These are phyloP conservation scores for Aspergillus sparsus DNA, from an alignment of 495 filamentous ascomycete species.

Conservation along the genomic window DNA sequence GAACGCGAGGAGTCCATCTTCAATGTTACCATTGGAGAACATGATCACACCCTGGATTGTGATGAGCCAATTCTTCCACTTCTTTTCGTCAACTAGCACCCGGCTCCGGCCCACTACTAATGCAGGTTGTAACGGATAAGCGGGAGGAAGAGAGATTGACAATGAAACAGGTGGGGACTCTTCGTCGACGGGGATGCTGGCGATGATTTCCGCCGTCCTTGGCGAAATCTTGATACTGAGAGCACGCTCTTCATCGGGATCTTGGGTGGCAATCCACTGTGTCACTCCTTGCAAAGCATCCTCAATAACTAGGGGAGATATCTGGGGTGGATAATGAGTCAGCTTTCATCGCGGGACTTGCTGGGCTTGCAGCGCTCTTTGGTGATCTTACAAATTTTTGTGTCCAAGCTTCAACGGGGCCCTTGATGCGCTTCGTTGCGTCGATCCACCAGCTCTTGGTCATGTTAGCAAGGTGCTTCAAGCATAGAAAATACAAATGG, in stretches of 20 bases:
- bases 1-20: conserved; percentile 82
- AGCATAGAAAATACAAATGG: conserved; percentile 80
- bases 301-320: conserved; percentile 77
- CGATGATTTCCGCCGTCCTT: conserved; percentile 70
- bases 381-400: conserved; percentile 60
- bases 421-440: conserved; percentile 69
- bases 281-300: conserved; percentile 69
- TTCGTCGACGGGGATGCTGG: conserved; percentile 84
- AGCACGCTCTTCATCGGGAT: conserved; percentile 63
- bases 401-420: conserved; percentile 77
- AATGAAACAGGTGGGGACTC: conserved; percentile 76
- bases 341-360: too few relatives aligned
- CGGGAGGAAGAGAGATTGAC: conserved; percentile 70
- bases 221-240: conserved; percentile 71
- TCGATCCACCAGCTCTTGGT: conserved; percentile 88
- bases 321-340: conserved; percentile 32
- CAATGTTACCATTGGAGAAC: conserved; percentile 80
- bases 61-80: conserved; percentile 83
- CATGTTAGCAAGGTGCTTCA: conserved; percentile 72
- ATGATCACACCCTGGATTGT: conserved; percentile 90
- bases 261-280: conserved; percentile 65
- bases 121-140: conserved; percentile 78
- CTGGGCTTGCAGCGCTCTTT: not conserved
- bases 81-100: conserved; percentile 82
- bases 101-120: conserved; percentile 75